A percentile compares a stretch with the other conserved stretches of the same genome.
These are phyloP conservation scores for Tricholoma hemisulphureum DNA, from an alignment of 768 basidiomycete genomes.

Conservation along the genomic window DNA sequence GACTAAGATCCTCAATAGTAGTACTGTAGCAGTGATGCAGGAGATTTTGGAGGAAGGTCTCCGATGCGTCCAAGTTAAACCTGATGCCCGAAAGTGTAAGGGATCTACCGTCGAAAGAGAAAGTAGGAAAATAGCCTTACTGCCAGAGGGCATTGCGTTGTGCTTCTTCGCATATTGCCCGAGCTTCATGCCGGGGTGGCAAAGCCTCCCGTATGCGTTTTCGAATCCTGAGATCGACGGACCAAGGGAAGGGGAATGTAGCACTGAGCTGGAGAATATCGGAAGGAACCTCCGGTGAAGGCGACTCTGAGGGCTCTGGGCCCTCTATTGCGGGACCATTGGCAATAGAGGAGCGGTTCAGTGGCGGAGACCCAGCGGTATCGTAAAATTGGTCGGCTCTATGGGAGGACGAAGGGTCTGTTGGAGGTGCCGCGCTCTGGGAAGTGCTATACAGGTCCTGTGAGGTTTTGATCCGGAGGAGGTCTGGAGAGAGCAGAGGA, in stretches of 20 bases:
- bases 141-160: conserved; percentile 72
- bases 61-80: conserved; percentile 68
- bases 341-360: conserved; percentile 2
- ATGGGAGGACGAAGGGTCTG: background rate
- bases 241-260: conserved; percentile 70
- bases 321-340: background rate
- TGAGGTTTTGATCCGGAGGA: conserved; percentile 62
- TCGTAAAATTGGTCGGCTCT: background rate
- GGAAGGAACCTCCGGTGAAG: conserved; percentile 41
- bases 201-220: conserved; percentile 63
- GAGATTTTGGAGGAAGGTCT: conserved; percentile 68
- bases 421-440: conserved; percentile 9
- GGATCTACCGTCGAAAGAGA: conserved; percentile 8
- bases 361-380: background rate
- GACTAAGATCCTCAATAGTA: conserved; percentile 57
- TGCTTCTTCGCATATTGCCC: conserved; percentile 60
- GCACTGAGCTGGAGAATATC: conserved; percentile 60
- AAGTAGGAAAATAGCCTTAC: conserved; percentile 36
- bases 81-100: conserved; percentile 30
- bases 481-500: conserved; percentile 57
- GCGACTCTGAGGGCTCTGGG: conserved; percentile 10
- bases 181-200: conserved; percentile 57
- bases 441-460: conserved; percentile 57
- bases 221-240: conserved; percentile 60
- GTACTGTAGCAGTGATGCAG: conserved; percentile 67